These are phyloP conservation scores for Annulohypoxylon bovei DNA, from an alignment of 495 filamentous ascomycete species.

Conservation along the genomic window DNA sequence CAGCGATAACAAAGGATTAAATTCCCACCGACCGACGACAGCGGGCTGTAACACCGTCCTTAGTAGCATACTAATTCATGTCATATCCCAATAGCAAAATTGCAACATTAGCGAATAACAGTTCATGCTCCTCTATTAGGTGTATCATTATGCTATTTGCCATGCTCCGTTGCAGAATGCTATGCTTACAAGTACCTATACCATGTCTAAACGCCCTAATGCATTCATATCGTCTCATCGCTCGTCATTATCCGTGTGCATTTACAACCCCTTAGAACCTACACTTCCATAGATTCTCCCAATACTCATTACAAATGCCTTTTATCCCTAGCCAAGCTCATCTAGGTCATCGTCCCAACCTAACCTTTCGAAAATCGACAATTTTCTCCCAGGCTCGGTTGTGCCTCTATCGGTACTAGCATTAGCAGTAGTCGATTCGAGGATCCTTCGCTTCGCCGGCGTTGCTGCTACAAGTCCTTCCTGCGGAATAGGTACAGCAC, in stretches of 20 bases:
- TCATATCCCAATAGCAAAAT: not conserved
- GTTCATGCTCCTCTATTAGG: constrained; percentile 1
- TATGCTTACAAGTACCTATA: constrained; percentile 22
- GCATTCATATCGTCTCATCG: constrained; percentile 35
- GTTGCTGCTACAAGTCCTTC: constrained; percentile 35
- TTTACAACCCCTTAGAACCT: not conserved
- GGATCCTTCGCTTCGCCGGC: constrained; percentile 52
- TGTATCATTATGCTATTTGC: not conserved
- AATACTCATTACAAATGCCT: not conserved
- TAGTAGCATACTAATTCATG: too few species aligned
- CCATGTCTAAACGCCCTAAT: constrained; percentile 31
- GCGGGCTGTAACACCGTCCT: too few species aligned
- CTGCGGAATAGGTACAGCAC: constrained; percentile 18
- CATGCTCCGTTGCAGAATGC: constrained; percentile 6
- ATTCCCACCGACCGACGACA: too few species aligned
- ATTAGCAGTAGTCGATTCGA: constrained; percentile 45
- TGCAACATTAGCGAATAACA: not conserved
- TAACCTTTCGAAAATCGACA: constrained; percentile 73
- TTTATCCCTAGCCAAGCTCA: constrained; percentile 36
- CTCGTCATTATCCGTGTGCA: constrained; percentile 20
- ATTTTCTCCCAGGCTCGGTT: constrained; percentile 44
- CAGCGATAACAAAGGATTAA: too few species aligned
- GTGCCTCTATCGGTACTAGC: constrained; percentile 2
- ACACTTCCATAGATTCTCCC: not conserved
- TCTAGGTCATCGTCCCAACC: constrained; percentile 82